Conservation (phyloP, 169 alveolate species). For the Cyclospora cayetanensis region DNA sequence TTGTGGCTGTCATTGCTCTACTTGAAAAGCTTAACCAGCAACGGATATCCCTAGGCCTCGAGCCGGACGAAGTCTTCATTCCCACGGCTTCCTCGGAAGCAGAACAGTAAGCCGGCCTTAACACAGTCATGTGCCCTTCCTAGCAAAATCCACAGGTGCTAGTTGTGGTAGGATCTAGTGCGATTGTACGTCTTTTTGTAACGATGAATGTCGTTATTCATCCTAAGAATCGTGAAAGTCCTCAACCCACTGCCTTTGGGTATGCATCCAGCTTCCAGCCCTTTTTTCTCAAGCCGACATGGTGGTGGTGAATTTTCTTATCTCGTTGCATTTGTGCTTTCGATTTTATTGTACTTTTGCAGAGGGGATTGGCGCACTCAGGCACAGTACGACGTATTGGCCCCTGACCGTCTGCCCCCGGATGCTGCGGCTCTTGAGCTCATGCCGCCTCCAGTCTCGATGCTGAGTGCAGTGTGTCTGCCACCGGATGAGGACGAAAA, state of each 20-base stretch:
- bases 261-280: too few relatives aligned
- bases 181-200: too few relatives aligned
- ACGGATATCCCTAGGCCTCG: slow-evolving; percentile 45
- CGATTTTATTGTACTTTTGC: too few relatives aligned
- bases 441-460: slow-evolving; percentile 56
- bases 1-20: slow-evolving; percentile 56
- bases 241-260: too few relatives aligned
- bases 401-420: slow-evolving; percentile 61
- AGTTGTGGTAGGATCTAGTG: too few relatives aligned
- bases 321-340: too few relatives aligned
- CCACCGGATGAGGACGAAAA: not conserved
- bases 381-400: slow-evolving; percentile 67
- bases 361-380: slow-evolving; percentile 55
- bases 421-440: slow-evolving; percentile 71
- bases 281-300: too few relatives aligned
- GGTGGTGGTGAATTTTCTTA: too few relatives aligned
- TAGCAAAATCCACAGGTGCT: too few relatives aligned
- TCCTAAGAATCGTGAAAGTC: too few relatives aligned
- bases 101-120: slow-evolving; percentile 33
- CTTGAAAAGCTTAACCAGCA: slow-evolving; percentile 35
- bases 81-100: slow-evolving; percentile 31
- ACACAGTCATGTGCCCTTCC: too few relatives aligned
- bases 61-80: slow-evolving; percentile 56
- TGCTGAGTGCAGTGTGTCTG: slow-evolving; percentile 47
- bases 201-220: too few relatives aligned